Base-by-base conservation (phyloP, 139 green algal genomes). In the Tetradesmus lagerheimii region DNA sequence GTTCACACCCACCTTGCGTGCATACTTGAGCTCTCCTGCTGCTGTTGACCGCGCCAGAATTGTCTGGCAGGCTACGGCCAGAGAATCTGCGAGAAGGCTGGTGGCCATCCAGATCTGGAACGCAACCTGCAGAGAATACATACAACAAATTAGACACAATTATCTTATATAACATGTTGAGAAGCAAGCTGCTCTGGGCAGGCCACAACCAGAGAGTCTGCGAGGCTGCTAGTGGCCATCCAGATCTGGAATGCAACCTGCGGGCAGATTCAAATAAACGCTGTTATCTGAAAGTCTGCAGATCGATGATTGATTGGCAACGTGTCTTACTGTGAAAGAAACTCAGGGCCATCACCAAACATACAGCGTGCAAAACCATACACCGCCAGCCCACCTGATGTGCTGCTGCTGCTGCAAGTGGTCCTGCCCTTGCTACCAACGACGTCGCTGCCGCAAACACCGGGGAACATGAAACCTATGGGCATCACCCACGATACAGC, bases 1-100 rank as follows among this genome's bases (percentile, higher is more conserved):
- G 34, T 29, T 41, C n/a, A 31, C 16, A 31, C 74, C 1, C 31
- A 80, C 74, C 25, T 35, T 38, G 80, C 43, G 57, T 53, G 84
- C 64, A 45, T 82, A 82, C 34, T n/a, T 41, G 29, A 53, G 87
- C 50, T 93, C 39, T 34, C 88, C 81, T 11, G 92, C 82, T 1
- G 93, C 92, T 27, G 96, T 75, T 14, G 88, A 89, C 4, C 91
- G 89, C 1, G 94, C 96, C 75, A 98, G 62, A 27, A 98, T 89
- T 16, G 94, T 90, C 92, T 98, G 96, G 1, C 94, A 94, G 0
- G 96, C 96, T 2, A 98, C 95, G 18, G 96, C 96, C 66, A 98
- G 90, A 29, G 91, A 87, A 87, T 98, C 96, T 9, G 95, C 93
- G 50, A 97, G 91, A 76, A 98, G 92, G n/a, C 85, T 94, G 43